Base-by-base conservation (phyloP, 176 grass and related monocot genomes). In the Thalia dealbata region DNA sequence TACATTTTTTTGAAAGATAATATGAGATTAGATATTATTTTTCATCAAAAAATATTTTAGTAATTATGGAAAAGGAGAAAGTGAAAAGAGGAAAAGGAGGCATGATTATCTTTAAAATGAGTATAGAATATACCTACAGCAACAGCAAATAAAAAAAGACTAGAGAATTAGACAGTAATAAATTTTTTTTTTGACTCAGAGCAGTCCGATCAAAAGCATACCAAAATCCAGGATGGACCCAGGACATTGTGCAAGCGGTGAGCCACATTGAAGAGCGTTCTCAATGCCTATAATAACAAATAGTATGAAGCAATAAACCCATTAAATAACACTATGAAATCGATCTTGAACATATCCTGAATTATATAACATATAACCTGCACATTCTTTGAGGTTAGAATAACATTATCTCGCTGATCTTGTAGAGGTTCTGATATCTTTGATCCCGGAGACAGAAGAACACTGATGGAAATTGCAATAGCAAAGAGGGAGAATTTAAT, bases 231-330 rank as follows among this genome's bases (percentile, higher is more conserved):
- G 56, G 93, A 97, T 61, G 93, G 85, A 48, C 93, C 93, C 55
- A 97, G 78, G 30, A 91, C 78, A 92, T 97, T 97, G 78, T 97
- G 93, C 80, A 97, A 90, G 56, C 93, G 87, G 84, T 97, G 93
- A 30, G 93, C 93, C 67, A 97, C 89, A 79, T 97, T 97, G 74
- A 97, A 97, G 70, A 97, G 89, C 64, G 93, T 97, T 82, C 93
- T 87, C 58, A 97, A 75, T 69, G 93, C 89, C 93, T 97, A 78
- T 56, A 67, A 77, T 78, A 48, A 72, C 28, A 58, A 52, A 74
- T 24, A 38, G 35, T 76, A 82, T 73, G 21, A 81, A 76, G 50
- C 50, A 84, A 72, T 46, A 14, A 59, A 77, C 81, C 72, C 35
- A 69, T 41, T 44, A 54, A 14, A 58, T 21, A 62, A 60, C 16